phyloP scores from a whole-genome alignment of 352 stramenopile species.

The Pythium aristosporum region DNA sequence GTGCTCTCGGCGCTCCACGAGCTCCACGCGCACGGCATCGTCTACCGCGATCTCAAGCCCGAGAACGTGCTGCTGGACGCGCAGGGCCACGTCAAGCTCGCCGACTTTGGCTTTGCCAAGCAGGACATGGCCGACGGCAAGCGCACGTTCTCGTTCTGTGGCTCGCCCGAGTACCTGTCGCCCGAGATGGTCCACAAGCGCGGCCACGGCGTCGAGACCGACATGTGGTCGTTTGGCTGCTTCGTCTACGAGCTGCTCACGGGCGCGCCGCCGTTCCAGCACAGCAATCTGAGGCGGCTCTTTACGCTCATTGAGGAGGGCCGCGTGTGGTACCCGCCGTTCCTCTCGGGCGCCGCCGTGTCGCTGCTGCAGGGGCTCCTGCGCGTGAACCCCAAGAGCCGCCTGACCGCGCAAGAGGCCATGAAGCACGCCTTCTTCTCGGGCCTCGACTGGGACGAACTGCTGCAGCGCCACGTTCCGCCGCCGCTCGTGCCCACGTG shows the following conservation, averaged over 20 bases:
- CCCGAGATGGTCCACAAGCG: conserved; percentile 81
- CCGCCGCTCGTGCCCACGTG: conserved; percentile 69
- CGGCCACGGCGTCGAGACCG: conserved; percentile 72
- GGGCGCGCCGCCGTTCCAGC: conserved; percentile 70
- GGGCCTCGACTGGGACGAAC: conserved; percentile 61
- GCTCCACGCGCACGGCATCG: conserved; percentile 42
- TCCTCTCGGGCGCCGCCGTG: conserved; percentile 42
- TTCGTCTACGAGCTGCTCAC: conserved; percentile 82
- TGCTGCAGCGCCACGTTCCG: conserved; percentile 57
- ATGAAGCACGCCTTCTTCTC: conserved; percentile 81
- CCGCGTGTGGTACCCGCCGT: conserved; percentile 67
- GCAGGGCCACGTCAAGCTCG: conserved; percentile 75
- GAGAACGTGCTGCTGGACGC: conserved; percentile 79
- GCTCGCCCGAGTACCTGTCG: conserved; percentile 81
- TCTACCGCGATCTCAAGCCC: conserved; percentile 79
- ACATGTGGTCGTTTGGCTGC: conserved; percentile 89
- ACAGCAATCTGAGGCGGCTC: conserved; percentile 54
- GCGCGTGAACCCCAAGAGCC: conserved; percentile 40
- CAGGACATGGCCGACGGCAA: conserved; percentile 52
- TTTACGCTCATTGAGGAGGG: conserved; percentile 64
- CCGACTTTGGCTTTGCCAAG: conserved; percentile 85
- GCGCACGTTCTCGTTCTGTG: conserved; percentile 81
- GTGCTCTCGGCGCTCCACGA: conserved; percentile 57
- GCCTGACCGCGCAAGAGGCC: conserved; percentile 57
- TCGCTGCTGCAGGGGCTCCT: conserved; percentile 57